Conservation (phyloP, 2,329 filamentous ascomycete species). For the Trematosphaeria pertusa region DNA sequence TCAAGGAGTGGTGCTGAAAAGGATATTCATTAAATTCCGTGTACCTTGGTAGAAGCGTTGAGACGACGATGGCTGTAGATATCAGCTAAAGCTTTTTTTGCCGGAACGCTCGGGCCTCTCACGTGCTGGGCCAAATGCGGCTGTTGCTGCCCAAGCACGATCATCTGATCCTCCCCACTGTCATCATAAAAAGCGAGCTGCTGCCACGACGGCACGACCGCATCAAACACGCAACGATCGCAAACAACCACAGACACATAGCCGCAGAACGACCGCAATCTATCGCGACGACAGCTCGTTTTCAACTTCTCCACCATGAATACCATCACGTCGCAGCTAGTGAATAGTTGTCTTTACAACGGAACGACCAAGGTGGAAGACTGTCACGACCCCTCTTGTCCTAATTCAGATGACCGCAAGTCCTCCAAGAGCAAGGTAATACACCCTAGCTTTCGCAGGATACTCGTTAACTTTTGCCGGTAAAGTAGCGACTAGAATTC, state of each 20-base stretch:
- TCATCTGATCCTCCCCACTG: not conserved
- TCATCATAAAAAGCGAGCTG: conserved; percentile 2
- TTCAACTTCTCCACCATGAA: conserved; percentile 2
- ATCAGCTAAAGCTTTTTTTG: conserved; percentile 1
- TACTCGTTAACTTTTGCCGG: conserved; percentile 2
- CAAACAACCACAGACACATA: not conserved
- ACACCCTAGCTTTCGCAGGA: not conserved
- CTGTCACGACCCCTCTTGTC: conserved; percentile 1
- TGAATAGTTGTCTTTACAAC: conserved; percentile 2
- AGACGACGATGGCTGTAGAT: not conserved
- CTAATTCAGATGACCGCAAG: conserved; percentile 3
- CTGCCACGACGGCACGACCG: not conserved
- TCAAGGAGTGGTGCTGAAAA: not conserved
- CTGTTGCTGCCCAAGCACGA: conserved; percentile 1
- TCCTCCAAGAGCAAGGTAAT: conserved; percentile 2
- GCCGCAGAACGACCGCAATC: not conserved
- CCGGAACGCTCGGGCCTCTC: not conserved
- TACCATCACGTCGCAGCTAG: conserved; percentile 2
- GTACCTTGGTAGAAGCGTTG: not conserved
- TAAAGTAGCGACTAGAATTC: conserved; percentile 2
- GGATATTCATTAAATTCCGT: conserved; percentile 1
- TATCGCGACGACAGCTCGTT: not conserved
- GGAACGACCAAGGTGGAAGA: conserved; percentile 3
- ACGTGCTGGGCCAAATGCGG: not conserved
- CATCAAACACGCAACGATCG: not conserved